phyloP scores from a whole-genome alignment of 495 filamentous ascomycete species.

The Rhypophila decipiens region DNA sequence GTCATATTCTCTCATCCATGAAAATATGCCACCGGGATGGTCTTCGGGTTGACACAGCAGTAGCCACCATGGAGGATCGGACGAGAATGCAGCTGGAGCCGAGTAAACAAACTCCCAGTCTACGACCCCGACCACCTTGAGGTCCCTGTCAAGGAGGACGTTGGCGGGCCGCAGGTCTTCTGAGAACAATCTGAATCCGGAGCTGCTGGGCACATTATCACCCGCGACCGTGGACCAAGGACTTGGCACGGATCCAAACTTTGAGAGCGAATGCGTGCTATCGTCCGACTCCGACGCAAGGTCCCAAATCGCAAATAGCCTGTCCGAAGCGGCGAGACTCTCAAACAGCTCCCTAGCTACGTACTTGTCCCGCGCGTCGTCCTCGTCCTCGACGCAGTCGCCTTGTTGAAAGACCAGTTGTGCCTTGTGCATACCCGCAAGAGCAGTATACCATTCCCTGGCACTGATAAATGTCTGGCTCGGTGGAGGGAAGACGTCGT shows the following conservation, averaged over 20 bases:
- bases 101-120: slow-evolving; percentile 33
- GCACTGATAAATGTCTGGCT: slow-evolving; percentile 21
- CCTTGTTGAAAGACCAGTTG: slow-evolving; percentile 38
- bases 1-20: neutral
- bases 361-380: slow-evolving; percentile 30
- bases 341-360: slow-evolving; percentile 28
- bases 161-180: slow-evolving; percentile 20
- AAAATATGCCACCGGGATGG: neutral
- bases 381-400: slow-evolving; percentile 23
- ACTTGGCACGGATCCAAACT: too few species aligned
- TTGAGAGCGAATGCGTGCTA: too few species aligned
- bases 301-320: too few species aligned
- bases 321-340: slow-evolving; percentile 22
- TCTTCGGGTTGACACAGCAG: slow-evolving; percentile 24
- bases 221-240: too few species aligned
- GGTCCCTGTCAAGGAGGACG: slow-evolving; percentile 13
- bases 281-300: slow-evolving; percentile 20
- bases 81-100: slow-evolving; percentile 26
- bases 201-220: too few species aligned
- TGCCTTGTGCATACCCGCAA: slow-evolving; percentile 33
- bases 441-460: slow-evolving; percentile 32
- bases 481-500: slow-evolving; percentile 13
- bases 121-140: slow-evolving; percentile 14
- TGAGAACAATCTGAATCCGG: slow-evolving; percentile 13
- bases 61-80: slow-evolving; percentile 34